A percentile compares a stretch with the other conserved stretches of the same genome.
Evolutionary conservation across 768 basidiomycete genomes (phyloP).

Genomic region (Mycena polygramma): DNA sequence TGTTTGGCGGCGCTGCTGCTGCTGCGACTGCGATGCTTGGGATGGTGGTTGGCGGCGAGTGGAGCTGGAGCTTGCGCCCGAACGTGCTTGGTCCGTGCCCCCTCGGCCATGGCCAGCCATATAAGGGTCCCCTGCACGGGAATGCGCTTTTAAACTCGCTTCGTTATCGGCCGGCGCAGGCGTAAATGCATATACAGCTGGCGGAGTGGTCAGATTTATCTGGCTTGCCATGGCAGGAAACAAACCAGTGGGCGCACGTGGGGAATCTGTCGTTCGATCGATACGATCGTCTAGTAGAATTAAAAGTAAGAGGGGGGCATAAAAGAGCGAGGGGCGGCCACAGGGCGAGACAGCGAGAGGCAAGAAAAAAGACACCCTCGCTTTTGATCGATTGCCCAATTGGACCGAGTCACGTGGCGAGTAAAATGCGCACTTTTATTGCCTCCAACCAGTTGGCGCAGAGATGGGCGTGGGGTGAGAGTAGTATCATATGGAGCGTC

Average conservation of each 20-base stretch:
- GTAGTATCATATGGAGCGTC: too few species aligned
- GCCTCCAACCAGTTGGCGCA: too few species aligned
- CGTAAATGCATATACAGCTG: conserved; percentile 32
- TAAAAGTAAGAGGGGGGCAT: conserved; percentile 25
- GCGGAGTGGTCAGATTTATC: conserved; percentile 5
- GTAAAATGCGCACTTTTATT: too few species aligned
- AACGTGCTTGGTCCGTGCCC: conserved; percentile 19
- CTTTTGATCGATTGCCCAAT: conserved; percentile 19
- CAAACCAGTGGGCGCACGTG: background rate
- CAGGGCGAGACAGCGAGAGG: background rate
- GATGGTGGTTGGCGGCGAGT: conserved; percentile 19
- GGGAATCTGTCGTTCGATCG: conserved; percentile 1
- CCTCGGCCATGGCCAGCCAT: conserved; percentile 29
- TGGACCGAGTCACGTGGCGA: conserved; percentile 15
- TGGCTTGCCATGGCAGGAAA: background rate
- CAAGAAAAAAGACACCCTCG: background rate
- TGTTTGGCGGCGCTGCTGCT: background rate
- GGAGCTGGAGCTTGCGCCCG: background rate
- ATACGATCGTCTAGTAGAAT: conserved; percentile 26
- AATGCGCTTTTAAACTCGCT: conserved; percentile 8
- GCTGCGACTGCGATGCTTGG: conserved; percentile 9
- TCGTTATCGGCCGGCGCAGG: conserved; percentile 16
- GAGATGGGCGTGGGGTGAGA: too few species aligned
- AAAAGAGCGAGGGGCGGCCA: conserved; percentile 21
- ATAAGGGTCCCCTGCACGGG: conserved; percentile 8